Evolutionary conservation across 225 moss, liverwort and hornwort genomes (phyloP), one percentile per base, ranked within the genome.

Genomic region (Takakia lepidozioides): DNA sequence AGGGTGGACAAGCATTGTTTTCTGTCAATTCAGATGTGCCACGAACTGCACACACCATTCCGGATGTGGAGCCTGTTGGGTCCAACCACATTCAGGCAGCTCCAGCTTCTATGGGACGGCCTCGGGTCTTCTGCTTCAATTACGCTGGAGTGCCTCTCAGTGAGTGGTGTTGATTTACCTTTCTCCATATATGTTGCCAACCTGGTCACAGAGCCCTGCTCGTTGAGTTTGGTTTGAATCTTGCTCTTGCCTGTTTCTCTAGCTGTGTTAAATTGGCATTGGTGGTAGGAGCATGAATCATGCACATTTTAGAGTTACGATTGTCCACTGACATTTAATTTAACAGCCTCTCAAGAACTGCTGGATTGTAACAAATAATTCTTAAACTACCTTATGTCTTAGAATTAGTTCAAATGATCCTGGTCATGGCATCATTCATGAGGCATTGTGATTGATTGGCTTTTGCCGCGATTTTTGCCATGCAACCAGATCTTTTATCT

Each of bases 101-200:
- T 32, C 56, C 73, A 3, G 37, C 66, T 65, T 66, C 78, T 18
- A 65, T 62, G 29, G 78, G 70, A 70, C 71, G 70, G 27, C 62
- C 75, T 38, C 73, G 81, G 45, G 81, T 88, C 26, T 78, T 73
- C 43, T 93, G 93, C 61, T 50, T 76, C 21, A 86, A 76, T 67
- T 75, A 73, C 58, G 63, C 67, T 27, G 83, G 83, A 50, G 41
- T 61, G 58, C 65, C 64, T 56, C 34, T 67, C 46, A 60, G 76
- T 76, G 49, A 66, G 62, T 61, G 21, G 21, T 47, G 48, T 32
- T 18, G 25, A 14, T 8, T 5, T 46, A 1, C 45, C 25, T 23
- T 25, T 19, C 19, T 14, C 41, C 8, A 16, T 7, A 20, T 5
- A 14, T 17, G 11, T 16, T n/a, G n/a, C n/a, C n/a, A n/a, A n/a